Base-by-base conservation (phyloP, 164 flowering plant species). In the Houttuynia cordata region DNA sequence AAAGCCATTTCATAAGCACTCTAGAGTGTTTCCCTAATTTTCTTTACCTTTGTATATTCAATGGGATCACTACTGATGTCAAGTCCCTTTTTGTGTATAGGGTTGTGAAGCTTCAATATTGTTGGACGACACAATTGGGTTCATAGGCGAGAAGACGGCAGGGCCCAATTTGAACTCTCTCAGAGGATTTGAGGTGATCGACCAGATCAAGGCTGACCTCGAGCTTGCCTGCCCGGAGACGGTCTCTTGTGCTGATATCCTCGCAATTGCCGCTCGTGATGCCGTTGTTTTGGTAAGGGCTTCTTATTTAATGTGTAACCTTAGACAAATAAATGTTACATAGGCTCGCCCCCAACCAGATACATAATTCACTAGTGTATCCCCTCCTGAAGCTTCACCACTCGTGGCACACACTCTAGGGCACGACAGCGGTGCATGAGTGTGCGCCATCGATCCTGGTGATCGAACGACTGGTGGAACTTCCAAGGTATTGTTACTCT, bases 241-340 rank as follows among this genome's bases (percentile, higher is more conserved):
- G 6, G 91, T 90, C 0, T 87, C 97, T 21, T 90, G 95, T 66
- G 92, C 97, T 53, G 97, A 90, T 70, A 81, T 90, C 59, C 80
- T 87, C 0, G 81, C 90, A 7, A 63, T 71, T 52, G 92, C 76
- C 6, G 95, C 97, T 51, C 76, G 95, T 59, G 92, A 90, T 70
- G 77, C 91, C 8, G 97, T 90, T 56, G 74, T 80, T 58, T 57
- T 87, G 74, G 96, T 86, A 70, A 37, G 12, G 2, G 19, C n/a
- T 25, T 12, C 62, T 45, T 45, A 12, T 45, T n/a, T n/a, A n/a
- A n/a, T n/a, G n/a, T n/a, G n/a, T n/a, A n/a, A n/a, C n/a, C n/a
- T n/a, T n/a, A n/a, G n/a, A n/a, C n/a, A n/a, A n/a, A n/a, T n/a
- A n/a, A n/a, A n/a, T n/a, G n/a, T n/a, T n/a, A n/a, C n/a, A n/a